Percentiles rank a stretch among this genome's conserved stretches.
Evolutionary conservation across 352 stramenopile genomes (phyloP).

Genomic region (Globisporangium apiculatum): DNA sequence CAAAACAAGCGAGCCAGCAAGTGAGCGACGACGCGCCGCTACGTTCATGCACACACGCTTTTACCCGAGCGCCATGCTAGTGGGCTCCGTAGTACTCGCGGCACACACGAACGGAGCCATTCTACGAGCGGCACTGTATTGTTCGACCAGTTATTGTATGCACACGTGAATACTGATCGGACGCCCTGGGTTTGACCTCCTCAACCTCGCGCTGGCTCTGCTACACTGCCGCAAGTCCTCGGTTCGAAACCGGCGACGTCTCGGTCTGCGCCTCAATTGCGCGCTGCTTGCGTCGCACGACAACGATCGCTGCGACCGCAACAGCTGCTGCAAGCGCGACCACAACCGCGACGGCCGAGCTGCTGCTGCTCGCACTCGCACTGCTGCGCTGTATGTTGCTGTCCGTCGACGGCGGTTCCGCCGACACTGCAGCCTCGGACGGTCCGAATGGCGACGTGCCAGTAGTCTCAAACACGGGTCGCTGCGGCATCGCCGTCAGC

Average conservation of each 20-base stretch:
- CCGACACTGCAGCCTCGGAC: not conserved
- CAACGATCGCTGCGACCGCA: conserved; percentile 20
- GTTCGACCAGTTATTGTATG: too few species aligned
- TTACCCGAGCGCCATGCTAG: too few species aligned
- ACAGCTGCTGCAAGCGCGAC: conserved; percentile 10
- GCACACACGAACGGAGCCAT: too few species aligned
- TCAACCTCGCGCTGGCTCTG: not conserved
- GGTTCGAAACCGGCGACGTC: conserved; percentile 19
- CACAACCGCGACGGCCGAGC: conserved; percentile 4
- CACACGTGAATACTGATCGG: too few species aligned
- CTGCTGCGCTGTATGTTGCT: conserved; percentile 4
- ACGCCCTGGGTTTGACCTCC: not conserved
- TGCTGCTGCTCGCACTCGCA: not conserved
- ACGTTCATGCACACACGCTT: too few species aligned
- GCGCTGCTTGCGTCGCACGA: conserved; percentile 25
- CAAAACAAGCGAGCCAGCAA: too few species aligned
- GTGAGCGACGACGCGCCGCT: too few species aligned
- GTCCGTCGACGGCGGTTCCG: not conserved
- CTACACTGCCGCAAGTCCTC: conserved; percentile 15
- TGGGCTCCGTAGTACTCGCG: too few species aligned
- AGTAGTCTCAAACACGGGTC: not conserved
- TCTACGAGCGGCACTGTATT: too few species aligned
- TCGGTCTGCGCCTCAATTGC: conserved; percentile 20
- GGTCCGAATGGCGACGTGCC: not conserved
- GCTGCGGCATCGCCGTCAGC: not conserved